Base-by-base conservation (phyloP, 73 alveolate species). In the Paramecium caudatum region DNA sequence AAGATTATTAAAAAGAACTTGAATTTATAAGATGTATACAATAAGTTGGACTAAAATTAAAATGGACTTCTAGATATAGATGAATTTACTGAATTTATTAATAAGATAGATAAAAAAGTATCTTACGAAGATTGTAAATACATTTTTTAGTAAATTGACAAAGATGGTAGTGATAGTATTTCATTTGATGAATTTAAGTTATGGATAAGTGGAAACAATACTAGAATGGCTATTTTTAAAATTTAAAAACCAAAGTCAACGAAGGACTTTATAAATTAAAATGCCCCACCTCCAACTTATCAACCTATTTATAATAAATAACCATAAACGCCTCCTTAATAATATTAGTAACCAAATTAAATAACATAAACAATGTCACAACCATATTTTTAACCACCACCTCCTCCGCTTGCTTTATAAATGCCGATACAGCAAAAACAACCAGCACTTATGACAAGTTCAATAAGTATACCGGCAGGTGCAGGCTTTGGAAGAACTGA, bases 171-270 rank as follows among this genome's bases (percentile, higher is more conserved):
- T 70, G 25, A 83, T 47, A 50, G 83, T 37, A 83, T 83, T 13
- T 55, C 85, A 9, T 83, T 50, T 50, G 92, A 83, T 55, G 92
- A 83, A 17, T 83, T 83, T 83, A 55, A 68, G 36, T 47, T 32
- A 70, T 83, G 92, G 92, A 47, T 83, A 36, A 55, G 83, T 47
- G 45, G 69, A 36, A 55, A 83, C 19, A 70, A 83, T 83, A 70
- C 50, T 19, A 70, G 37, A 61, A 83, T 83, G 92, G 50, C 84
- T 27, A 27, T 55, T 21, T 55, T 55, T 23, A 55, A 55, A 10
- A 55, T 55, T 4, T 27, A 55, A 9, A 55, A 55, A 23, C 80
- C 80, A 55, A 25, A 55, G n/a, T n/a, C n/a, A n/a, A n/a, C n/a
- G n/a, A n/a, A n/a, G n/a, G n/a, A n/a, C n/a, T n/a, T n/a, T n/a